phyloP scores from a whole-genome alignment of 176 grass and related monocot species.

The Carex myosuroides region DNA sequence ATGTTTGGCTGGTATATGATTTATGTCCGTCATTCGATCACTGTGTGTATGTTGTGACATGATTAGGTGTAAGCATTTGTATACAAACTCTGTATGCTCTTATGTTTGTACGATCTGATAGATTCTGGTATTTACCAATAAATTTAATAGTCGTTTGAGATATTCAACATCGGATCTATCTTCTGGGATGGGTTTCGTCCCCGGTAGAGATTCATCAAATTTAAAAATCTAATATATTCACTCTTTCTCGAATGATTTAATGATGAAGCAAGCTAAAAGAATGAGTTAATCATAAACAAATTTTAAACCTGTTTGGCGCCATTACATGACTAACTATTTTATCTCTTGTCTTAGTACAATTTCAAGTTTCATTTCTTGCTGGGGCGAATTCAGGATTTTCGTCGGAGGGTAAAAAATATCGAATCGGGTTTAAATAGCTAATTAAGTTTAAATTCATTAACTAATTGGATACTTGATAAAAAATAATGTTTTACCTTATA shows the following conservation, averaged over 20 bases:
- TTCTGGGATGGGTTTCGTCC: not conserved
- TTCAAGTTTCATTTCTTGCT: not conserved
- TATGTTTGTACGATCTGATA: not conserved
- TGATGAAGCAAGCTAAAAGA: not conserved
- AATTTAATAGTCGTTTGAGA: not conserved
- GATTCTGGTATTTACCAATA: not conserved
- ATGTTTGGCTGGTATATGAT: conserved; percentile 37
- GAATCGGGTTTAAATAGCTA: no score
- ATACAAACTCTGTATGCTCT: not conserved
- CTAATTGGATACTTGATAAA: no score
- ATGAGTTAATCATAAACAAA: not conserved
- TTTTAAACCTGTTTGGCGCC: not conserved
- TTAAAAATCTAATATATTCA: no score
- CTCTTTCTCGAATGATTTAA: not conserved
- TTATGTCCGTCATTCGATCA: not conserved
- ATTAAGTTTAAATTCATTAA: no score
- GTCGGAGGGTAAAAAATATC: no score
- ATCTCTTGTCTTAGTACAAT: not conserved
- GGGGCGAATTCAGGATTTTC: no score
- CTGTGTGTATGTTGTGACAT: not conserved
- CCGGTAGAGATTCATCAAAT: no score
- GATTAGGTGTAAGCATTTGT: not conserved
- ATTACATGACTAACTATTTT: not conserved
- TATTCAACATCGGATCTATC: not conserved
- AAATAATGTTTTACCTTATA: no score